phyloP scores from a whole-genome alignment of 2,329 filamentous ascomycete species.

The Alternaria incomplexa region DNA sequence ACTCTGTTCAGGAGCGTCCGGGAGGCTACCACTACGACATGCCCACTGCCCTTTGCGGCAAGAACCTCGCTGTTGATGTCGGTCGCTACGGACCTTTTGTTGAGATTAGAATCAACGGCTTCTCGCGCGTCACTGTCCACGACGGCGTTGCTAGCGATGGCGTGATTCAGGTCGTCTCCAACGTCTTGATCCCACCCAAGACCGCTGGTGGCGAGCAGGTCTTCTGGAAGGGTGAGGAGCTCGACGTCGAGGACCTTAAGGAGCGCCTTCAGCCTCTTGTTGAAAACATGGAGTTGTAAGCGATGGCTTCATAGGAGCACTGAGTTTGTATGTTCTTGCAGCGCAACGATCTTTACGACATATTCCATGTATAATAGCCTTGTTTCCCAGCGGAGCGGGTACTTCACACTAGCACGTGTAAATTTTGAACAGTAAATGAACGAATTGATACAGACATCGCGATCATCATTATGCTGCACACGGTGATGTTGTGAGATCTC shows the following conservation, averaged over 20 bases:
- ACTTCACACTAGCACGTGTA: slow-evolving; percentile 3
- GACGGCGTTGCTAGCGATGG: slow-evolving; percentile 80
- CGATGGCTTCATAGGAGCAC: neutral
- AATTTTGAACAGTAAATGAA: neutral
- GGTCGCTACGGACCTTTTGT: slow-evolving; percentile 71
- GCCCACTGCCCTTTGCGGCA: slow-evolving; percentile 71
- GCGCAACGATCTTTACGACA: slow-evolving; percentile 5
- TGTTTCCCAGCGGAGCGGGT: neutral
- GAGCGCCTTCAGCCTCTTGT: slow-evolving; percentile 52
- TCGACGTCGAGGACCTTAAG: slow-evolving; percentile 67
- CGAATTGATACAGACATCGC: neutral
- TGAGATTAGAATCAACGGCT: slow-evolving; percentile 77
- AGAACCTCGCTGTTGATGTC: slow-evolving; percentile 74
- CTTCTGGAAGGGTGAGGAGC: slow-evolving; percentile 55
- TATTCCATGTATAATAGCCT: neutral
- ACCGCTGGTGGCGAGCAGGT: slow-evolving; percentile 43
- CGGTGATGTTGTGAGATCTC: neutral
- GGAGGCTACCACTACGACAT: slow-evolving; percentile 71
- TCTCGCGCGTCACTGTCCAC: slow-evolving; percentile 66
- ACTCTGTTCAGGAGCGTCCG: slow-evolving; percentile 23
- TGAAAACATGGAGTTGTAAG: slow-evolving; percentile 42
- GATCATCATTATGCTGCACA: neutral
- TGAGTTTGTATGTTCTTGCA: neutral
- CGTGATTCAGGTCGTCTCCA: slow-evolving; percentile 77
- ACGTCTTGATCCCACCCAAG: slow-evolving; percentile 78